A percentile compares a stretch with the other conserved stretches of the same genome.
Conservation (phyloP, 306 rosid species). For the Erythrophleum fordii region DNA sequence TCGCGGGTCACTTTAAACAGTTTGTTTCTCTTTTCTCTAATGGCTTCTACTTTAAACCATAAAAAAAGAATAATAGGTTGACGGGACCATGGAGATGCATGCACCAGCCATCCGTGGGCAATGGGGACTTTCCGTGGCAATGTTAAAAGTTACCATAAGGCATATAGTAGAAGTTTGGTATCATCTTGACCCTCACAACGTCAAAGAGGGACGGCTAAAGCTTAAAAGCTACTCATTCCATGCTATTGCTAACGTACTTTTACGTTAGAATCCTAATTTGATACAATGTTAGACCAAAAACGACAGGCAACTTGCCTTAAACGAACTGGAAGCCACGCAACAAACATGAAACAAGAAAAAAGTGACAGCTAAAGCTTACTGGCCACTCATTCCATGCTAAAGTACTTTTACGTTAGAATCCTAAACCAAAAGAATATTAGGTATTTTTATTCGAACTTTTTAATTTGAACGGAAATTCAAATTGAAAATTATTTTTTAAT, state of each 20-base stretch:
- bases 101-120: neutral
- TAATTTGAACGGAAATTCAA: too few species aligned
- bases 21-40: neutral
- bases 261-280: too few species aligned
- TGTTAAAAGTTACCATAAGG: neutral
- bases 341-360: neutral
- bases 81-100: neutral
- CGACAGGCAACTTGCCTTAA: too few species aligned
- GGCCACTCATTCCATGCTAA: neutral
- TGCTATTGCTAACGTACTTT: too few species aligned
- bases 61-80: neutral
- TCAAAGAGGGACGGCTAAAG: too few species aligned
- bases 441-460: too few species aligned
- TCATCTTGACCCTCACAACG: neutral
- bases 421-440: too few species aligned
- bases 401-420: neutral
- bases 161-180: neutral
- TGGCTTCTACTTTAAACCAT: neutral
- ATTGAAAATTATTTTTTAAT: too few species aligned
- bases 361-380: neutral
- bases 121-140: neutral
- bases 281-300: too few species aligned
- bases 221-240: too few species aligned
- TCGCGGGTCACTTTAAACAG: slow-evolving; percentile 1
- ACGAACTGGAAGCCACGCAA: too few species aligned